These are phyloP conservation scores for Lactarius tabidus DNA, from an alignment of 768 basidiomycete genomes.

Conservation along the genomic window DNA sequence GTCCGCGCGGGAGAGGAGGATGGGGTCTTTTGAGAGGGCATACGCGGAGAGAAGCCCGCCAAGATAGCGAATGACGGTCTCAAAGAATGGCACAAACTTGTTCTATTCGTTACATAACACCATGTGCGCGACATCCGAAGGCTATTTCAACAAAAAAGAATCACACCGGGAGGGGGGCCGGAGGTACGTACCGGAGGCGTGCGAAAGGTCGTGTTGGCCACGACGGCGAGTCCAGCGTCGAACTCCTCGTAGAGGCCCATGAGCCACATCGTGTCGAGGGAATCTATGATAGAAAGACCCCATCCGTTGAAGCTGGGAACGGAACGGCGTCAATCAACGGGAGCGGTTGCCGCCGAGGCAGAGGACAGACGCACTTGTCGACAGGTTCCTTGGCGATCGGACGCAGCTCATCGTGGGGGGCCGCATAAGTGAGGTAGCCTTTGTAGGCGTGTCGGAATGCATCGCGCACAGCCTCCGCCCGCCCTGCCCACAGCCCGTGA, in stretches of 20 bases:
- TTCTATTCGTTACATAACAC: constrained; percentile 16
- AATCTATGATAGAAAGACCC: constrained; percentile 75
- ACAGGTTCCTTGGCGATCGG: constrained; percentile 46
- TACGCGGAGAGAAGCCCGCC: constrained; percentile 74
- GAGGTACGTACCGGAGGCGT: constrained; percentile 36
- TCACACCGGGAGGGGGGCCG: neutral
- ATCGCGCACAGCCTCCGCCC: constrained; percentile 53
- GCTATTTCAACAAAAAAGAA: too few relatives aligned
- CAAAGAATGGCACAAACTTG: constrained; percentile 61
- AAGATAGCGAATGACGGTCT: constrained; percentile 90
- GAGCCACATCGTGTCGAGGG: constrained; percentile 81
- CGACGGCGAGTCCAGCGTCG: constrained; percentile 51
- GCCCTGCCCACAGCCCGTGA: constrained; percentile 40
- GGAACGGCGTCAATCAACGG: neutral
- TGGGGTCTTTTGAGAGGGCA: constrained; percentile 59
- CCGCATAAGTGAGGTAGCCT: constrained; percentile 57
- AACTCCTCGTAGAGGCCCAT: constrained; percentile 77
- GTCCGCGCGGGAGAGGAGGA: constrained; percentile 66
- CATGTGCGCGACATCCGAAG: neutral
- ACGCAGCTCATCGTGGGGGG: constrained; percentile 56
- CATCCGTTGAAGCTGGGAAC: constrained; percentile 68
- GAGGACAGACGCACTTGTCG: constrained; percentile 38
- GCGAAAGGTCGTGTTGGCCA: constrained; percentile 48
- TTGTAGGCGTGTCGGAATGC: constrained; percentile 66
- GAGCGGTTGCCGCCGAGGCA: too few relatives aligned